Evolutionary conservation across 257 asterid genomes (phyloP).

Genomic region (Scutellaria galericulata): DNA sequence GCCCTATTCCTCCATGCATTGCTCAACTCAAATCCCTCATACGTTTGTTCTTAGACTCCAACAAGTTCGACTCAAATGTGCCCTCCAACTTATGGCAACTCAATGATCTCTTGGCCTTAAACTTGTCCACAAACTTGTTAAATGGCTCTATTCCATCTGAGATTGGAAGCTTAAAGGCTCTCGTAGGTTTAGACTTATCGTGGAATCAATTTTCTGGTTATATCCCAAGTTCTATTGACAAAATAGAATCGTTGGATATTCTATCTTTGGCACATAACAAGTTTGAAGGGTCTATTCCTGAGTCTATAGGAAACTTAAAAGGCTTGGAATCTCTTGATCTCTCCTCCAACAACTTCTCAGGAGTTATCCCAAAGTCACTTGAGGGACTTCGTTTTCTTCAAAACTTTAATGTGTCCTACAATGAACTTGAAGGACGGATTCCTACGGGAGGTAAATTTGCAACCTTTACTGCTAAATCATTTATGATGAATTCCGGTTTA

Average conservation of each 20-base stretch:
- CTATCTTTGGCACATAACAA: conserved; percentile 43
- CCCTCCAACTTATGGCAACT: conserved; percentile 38
- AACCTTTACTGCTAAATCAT: conserved; percentile 32
- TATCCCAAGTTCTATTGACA: conserved; percentile 6
- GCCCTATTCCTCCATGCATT: too few relatives aligned
- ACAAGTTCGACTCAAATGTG: conserved; percentile 35
- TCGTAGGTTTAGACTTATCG: neutral
- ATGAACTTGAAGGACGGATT: conserved; percentile 42
- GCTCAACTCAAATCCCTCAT: too few relatives aligned
- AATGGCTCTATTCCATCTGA: neutral
- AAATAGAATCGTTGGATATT: neutral
- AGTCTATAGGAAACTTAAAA: conserved; percentile 43
- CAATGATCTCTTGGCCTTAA: neutral
- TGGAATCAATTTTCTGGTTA: conserved; percentile 6
- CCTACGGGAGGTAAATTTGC: conserved; percentile 9
- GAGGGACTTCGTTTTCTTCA: conserved; percentile 38
- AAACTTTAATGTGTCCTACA: conserved; percentile 44
- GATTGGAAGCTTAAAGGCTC: conserved; percentile 13
- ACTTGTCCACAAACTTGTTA: neutral
- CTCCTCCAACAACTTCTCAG: conserved; percentile 47
- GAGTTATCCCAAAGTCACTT: conserved; percentile 48
- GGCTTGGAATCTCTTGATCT: conserved; percentile 56
- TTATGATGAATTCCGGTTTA: conserved; percentile 41
- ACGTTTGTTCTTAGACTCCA: conserved; percentile 23
- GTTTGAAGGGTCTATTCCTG: conserved; percentile 51